Base-by-base conservation (phyloP, 1,139 yeast species). In the Suhomyces taliae region DNA sequence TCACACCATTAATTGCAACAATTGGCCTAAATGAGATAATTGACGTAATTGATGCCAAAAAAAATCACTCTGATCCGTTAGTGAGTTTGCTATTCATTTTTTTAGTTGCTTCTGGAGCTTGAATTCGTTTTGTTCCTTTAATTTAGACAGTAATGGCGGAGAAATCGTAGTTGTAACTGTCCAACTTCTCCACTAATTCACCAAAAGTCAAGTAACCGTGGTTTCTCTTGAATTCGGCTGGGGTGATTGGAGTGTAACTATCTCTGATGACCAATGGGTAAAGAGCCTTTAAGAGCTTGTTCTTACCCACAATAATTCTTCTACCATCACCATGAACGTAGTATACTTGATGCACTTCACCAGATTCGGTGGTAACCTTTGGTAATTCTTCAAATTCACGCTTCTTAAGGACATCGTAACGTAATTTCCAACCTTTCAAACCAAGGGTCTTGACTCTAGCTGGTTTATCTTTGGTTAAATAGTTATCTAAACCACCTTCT, bases 401-500 rank as follows among this genome's bases (percentile, higher is more conserved):
- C 41, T 62, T 57, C 51, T 64, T 63, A 59, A 91, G 67, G 27
- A 93, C 83, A 48, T 82, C 79, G 67, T 86, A 90, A 62, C 93
- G 85, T 58, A 93, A 75, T 60, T 79, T 81, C 98, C 98, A 93
- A 31, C 97, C 99, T 49, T 80, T 76, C 48, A 91, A 86, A 1
- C 99, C 99, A 61, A 93, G 73, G 61, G 95, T 96, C 72, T 93
- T 93, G 54, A 89, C 76, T 69, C 99, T 79, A 4, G 96, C 95
- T 9, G 95, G 77, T 57, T 87, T 89, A 52, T 90, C 95, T 69
- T 93, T 93, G 47, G 83, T 79, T 52, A 93, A 69, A 64, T 93
- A 93, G 56, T 84, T 83, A 63, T 93, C 99, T 52, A 93, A 75
- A 11, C 99, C 99, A 53, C 98, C 98, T 67, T 91, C 98, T 58